Conservation (phyloP, 805 yeast species). For the Schwanniomyces sp. region DNA sequence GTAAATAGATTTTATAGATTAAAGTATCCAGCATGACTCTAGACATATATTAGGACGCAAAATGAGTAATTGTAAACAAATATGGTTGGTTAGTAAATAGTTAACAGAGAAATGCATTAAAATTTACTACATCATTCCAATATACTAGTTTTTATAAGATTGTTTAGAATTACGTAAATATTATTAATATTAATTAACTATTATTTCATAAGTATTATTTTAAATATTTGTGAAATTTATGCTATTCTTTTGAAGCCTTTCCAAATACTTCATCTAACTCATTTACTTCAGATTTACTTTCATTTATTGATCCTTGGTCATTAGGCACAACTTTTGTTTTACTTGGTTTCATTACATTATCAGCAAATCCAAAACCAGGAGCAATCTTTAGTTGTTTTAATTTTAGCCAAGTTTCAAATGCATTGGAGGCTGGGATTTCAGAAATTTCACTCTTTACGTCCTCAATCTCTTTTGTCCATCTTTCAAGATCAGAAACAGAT, state of each 20-base stretch:
- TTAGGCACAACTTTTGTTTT: slow-evolving; percentile 7
- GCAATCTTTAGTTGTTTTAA: slow-evolving; percentile 34
- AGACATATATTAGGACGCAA: too few relatives aligned
- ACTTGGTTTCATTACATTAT: slow-evolving; percentile 30
- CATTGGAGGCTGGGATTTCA: slow-evolving; percentile 7
- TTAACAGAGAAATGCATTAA: too few relatives aligned
- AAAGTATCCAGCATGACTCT: too few relatives aligned
- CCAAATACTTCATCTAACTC: slow-evolving; percentile 31
- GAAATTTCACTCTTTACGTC: slow-evolving; percentile 12
- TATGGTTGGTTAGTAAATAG: too few relatives aligned
- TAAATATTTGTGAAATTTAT: too few relatives aligned
- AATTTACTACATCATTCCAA: too few relatives aligned
- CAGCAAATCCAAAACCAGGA: slow-evolving; percentile 38
- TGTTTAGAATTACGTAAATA: too few relatives aligned
- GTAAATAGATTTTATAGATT: too few relatives aligned
- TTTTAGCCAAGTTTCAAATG: slow-evolving; percentile 29
- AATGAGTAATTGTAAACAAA: too few relatives aligned
- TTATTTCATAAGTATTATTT: too few relatives aligned
- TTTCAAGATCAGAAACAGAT: slow-evolving; percentile 20
- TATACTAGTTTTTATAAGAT: too few relatives aligned
- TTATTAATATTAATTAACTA: too few relatives aligned
- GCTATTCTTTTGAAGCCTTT: slow-evolving; percentile 10
- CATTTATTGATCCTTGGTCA: neutral
- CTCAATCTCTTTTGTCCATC: slow-evolving; percentile 27
- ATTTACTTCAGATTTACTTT: slow-evolving; percentile 10